Evolutionary conservation across 2,329 filamentous ascomycete genomes (phyloP).

Genomic region (Fusarium guadeloupense): DNA sequence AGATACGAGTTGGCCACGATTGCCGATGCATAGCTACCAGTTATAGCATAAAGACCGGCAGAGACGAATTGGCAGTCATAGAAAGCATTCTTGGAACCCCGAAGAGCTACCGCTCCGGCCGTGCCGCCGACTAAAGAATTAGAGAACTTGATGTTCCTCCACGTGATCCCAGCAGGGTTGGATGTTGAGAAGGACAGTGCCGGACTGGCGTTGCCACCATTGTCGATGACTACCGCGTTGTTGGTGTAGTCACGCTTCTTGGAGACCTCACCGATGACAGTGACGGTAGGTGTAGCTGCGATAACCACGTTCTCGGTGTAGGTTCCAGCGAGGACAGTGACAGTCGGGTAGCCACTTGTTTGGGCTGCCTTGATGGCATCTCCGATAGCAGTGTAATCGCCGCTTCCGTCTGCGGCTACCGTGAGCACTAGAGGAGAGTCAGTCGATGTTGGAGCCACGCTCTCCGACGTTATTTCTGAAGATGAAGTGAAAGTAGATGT

Average conservation of each 20-base stretch:
- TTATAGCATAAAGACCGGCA: slow-evolving; percentile 45
- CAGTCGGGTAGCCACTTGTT: slow-evolving; percentile 52
- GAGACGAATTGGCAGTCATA: slow-evolving; percentile 56
- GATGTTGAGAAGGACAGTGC: slow-evolving; percentile 14
- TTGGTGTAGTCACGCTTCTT: slow-evolving; percentile 42
- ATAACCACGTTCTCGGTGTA: slow-evolving; percentile 56
- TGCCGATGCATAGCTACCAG: slow-evolving; percentile 45
- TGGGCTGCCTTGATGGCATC: slow-evolving; percentile 54
- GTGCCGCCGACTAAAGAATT: slow-evolving; percentile 12
- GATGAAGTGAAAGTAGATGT: slow-evolving; percentile 16
- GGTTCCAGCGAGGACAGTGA: slow-evolving; percentile 55
- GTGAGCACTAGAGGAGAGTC: slow-evolving; percentile 48
- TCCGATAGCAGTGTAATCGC: slow-evolving; percentile 56
- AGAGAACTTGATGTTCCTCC: slow-evolving; percentile 35
- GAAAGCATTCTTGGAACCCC: slow-evolving; percentile 32
- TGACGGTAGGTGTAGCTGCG: slow-evolving; percentile 52
- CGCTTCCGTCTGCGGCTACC: slow-evolving; percentile 55
- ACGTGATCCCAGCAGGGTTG: slow-evolving; percentile 13
- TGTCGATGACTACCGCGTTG: slow-evolving; percentile 26
- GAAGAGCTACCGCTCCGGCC: slow-evolving; percentile 12
- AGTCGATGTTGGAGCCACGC: slow-evolving; percentile 24
- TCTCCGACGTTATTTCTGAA: slow-evolving; percentile 14
- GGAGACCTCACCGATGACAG: slow-evolving; percentile 50
- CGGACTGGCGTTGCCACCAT: slow-evolving; percentile 2
- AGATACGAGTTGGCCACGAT: slow-evolving; percentile 57